phyloP scores from a whole-genome alignment of 352 stramenopile genomes.

The Elongisporangium anandrum region DNA sequence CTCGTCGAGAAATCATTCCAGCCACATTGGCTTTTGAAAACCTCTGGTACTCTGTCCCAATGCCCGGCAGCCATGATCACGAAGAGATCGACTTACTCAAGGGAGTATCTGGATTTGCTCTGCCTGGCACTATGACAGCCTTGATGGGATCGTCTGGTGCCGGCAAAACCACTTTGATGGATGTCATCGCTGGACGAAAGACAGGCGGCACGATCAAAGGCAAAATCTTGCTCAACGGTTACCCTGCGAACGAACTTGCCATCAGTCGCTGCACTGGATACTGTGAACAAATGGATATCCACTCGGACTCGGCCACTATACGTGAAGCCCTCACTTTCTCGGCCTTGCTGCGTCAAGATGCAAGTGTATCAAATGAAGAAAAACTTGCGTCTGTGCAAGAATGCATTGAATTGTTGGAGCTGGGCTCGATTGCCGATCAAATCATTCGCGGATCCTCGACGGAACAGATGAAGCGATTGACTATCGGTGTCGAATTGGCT shows the following conservation, averaged over 20 bases:
- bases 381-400: constrained; percentile 47
- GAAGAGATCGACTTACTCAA: constrained; percentile 78
- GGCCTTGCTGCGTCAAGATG: constrained; percentile 66
- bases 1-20: constrained; percentile 16
- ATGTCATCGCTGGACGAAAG: constrained; percentile 93
- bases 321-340: constrained; percentile 89
- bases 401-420: constrained; percentile 44
- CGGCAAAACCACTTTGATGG: constrained; percentile 93
- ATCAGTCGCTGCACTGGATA: constrained; percentile 51
- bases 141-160: constrained; percentile 73
- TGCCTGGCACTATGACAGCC: constrained; percentile 60
- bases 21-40: constrained; percentile 47
- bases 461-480: constrained; percentile 59
- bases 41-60: constrained; percentile 50
- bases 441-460: constrained; percentile 53
- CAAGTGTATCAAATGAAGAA: constrained; percentile 20
- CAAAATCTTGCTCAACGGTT: constrained; percentile 57
- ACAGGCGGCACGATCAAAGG: constrained; percentile 72
- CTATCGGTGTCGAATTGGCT: constrained; percentile 90
- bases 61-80: constrained; percentile 28
- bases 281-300: constrained; percentile 88
- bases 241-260: constrained; percentile 36
- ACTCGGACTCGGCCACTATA: constrained; percentile 86
- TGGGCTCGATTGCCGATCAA: constrained; percentile 37
- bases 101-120: constrained; percentile 58